These are phyloP conservation scores for Ganoderma lucidum DNA, from an alignment of 1,284 basidiomycete genomes.

Conservation along the genomic window DNA sequence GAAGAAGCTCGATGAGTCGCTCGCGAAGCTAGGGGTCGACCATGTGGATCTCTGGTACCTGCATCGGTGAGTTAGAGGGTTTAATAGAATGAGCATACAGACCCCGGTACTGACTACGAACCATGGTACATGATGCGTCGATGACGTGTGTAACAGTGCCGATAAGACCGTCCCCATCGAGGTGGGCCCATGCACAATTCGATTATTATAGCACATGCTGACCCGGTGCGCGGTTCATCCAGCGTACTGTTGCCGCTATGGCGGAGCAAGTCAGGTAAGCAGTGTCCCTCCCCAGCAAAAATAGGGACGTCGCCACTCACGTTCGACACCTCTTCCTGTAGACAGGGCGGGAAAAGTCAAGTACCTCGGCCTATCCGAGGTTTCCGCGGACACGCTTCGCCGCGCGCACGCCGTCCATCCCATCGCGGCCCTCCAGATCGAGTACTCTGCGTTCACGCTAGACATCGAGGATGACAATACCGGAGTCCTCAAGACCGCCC, in stretches of 20 bases:
- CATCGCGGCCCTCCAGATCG: slow-evolving; percentile 53
- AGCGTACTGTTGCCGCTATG: slow-evolving; percentile 41
- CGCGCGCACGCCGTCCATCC: slow-evolving; percentile 51
- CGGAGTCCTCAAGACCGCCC: slow-evolving; percentile 39
- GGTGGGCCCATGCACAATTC: neutral
- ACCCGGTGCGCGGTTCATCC: too few species aligned
- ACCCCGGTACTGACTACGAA: too few species aligned
- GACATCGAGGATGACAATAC: slow-evolving; percentile 42
- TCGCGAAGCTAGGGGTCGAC: slow-evolving; percentile 46
- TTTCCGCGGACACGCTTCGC: slow-evolving; percentile 49
- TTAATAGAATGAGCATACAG: neutral
- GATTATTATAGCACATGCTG: too few species aligned
- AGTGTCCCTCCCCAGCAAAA: slow-evolving; percentile 10
- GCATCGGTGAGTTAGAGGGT: slow-evolving; percentile 38
- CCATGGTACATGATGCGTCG: neutral
- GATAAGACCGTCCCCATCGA: slow-evolving; percentile 44
- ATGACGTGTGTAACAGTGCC: slow-evolving; percentile 19
- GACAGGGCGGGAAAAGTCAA: slow-evolving; percentile 48
- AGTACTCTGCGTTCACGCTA: slow-evolving; percentile 53
- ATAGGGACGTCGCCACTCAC: neutral
- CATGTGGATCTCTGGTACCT: slow-evolving; percentile 50
- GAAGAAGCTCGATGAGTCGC: slow-evolving; percentile 41
- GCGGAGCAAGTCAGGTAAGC: slow-evolving; percentile 44
- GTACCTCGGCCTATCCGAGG: slow-evolving; percentile 54
- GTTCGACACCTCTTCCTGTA: neutral